Base-by-base conservation (phyloP, 2,329 filamentous ascomycete species). In the Chaetomiaceae sp. region DNA sequence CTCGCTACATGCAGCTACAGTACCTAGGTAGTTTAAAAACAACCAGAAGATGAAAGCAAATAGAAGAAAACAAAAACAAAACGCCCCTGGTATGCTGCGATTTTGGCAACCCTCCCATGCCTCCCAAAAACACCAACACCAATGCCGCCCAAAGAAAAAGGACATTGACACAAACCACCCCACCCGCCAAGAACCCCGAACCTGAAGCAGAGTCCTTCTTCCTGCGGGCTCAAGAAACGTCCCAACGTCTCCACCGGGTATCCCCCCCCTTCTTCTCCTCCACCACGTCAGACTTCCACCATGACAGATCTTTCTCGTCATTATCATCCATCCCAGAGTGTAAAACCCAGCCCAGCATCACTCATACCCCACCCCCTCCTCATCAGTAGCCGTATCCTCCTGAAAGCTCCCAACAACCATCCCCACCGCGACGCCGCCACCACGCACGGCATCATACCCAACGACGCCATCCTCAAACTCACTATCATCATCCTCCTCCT, bases 401-500 rank as follows among this genome's bases (percentile, higher is more conserved):
- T 60, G 58, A 27, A 53, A 47, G 33, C 46, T 43, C 19, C 31
- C 27, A 23, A 20, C 41, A 13, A 31, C 14, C 44, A 33, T 71
- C 68, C n/a, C 16, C 37, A 7, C 10, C 35, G 5, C 21, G 13
- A 17, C 23, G 40, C 3, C 33, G 16, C 72, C 68, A 30, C 68
- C 69, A 23, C 76, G 75, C 9, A 74, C 72, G 3, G 78, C 77
- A 5, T 74, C 71, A 14, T 77, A 76, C 38, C 77, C 77, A 37
- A 8, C 33, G 31, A 38, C 33, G 23, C 41, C 45, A 14, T 47
- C 44, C 38, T 48, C 48, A 48, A 46, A 38, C 4, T 53, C 50
- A 5, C 44, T 47, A 12, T 60, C 60, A n/a, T n/a, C n/a, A n/a
- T n/a, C 67, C 2, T 70, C 70, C 0, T 69, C 68, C 1, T 75